Evolutionary conservation across 1,139 yeast genomes (phyloP).

Genomic region (Saccharomycopsis hybrid): DNA sequence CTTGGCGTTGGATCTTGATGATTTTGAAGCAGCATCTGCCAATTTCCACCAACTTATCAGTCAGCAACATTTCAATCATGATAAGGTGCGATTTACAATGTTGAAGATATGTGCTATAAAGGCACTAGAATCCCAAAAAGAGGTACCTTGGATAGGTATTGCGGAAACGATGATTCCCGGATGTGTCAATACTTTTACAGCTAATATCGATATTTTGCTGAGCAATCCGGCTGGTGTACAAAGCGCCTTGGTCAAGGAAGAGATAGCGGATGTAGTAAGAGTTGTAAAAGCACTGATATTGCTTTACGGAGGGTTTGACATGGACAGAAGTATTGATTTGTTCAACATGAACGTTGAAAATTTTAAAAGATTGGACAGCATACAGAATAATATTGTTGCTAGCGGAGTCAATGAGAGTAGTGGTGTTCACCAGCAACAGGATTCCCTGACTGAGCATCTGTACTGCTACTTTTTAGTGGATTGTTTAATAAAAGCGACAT

Average conservation of each 20-base stretch:
- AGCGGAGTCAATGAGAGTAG: too few relatives aligned
- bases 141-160: not conserved
- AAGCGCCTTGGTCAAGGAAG: too few relatives aligned
- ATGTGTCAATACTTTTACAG: not conserved
- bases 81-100: conserved; percentile 2
- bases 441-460: too few relatives aligned
- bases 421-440: too few relatives aligned
- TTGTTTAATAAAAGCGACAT: conserved; percentile 14
- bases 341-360: conserved; percentile 4
- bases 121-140: conserved; percentile 1
- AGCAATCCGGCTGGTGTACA: not conserved
- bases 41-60: not conserved
- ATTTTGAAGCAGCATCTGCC: not conserved
- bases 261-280: too few relatives aligned
- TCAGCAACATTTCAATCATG: not conserved
- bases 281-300: not conserved
- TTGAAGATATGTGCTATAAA: not conserved
- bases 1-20: not conserved
- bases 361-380: conserved; percentile 7
- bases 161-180: conserved; percentile 4
- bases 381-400: too few relatives aligned
- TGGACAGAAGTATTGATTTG: conserved; percentile 9
- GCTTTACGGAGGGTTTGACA: not conserved
- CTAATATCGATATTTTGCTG: not conserved
- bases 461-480: conserved; percentile 12